Conservation (phyloP, 129 eudicot genomes). For the Chrysanthemum seticuspe region DNA sequence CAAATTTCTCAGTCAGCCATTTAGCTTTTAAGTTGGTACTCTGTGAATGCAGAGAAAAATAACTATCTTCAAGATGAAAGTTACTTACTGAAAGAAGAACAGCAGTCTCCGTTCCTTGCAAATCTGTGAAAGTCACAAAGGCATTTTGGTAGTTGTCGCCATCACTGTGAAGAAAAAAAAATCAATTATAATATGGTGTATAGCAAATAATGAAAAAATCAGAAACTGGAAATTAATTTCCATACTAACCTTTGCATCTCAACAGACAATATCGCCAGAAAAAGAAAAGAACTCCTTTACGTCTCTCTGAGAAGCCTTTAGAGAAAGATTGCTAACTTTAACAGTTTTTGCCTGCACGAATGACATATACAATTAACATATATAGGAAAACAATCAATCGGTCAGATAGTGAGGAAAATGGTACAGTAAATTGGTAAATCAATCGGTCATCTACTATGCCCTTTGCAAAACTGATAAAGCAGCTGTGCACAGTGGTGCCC, state of each 20-base stretch:
- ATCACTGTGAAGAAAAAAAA: slow-evolving; percentile 38
- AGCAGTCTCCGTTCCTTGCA: slow-evolving; percentile 89
- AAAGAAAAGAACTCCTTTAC: slow-evolving; percentile 87
- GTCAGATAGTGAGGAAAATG: too few relatives aligned
- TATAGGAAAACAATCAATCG: background rate
- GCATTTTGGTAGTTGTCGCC: slow-evolving; percentile 68
- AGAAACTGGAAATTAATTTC: slow-evolving; percentile 10
- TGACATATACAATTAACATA: background rate
- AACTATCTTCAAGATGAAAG: background rate
- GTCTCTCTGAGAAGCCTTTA: slow-evolving; percentile 75
- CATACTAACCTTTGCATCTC: slow-evolving; percentile 75
- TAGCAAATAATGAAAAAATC: background rate
- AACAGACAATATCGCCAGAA: slow-evolving; percentile 79
- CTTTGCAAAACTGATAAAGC: too few relatives aligned
- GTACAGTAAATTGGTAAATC: too few relatives aligned
- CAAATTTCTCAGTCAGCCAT: too few relatives aligned
- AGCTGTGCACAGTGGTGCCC: too few relatives aligned
- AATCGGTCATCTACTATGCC: too few relatives aligned
- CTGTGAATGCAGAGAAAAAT: background rate
- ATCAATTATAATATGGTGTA: background rate
- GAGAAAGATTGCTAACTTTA: slow-evolving; percentile 86
- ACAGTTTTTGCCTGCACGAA: slow-evolving; percentile 59
- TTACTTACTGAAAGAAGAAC: slow-evolving; percentile 77
- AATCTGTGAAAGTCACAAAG: slow-evolving; percentile 86
- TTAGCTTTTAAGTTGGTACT: too few relatives aligned